Percentiles rank a stretch among this genome's conserved stretches.
phyloP scores from a whole-genome alignment of 1,139 yeast genomes.

The Eremothecium gossypii region DNA sequence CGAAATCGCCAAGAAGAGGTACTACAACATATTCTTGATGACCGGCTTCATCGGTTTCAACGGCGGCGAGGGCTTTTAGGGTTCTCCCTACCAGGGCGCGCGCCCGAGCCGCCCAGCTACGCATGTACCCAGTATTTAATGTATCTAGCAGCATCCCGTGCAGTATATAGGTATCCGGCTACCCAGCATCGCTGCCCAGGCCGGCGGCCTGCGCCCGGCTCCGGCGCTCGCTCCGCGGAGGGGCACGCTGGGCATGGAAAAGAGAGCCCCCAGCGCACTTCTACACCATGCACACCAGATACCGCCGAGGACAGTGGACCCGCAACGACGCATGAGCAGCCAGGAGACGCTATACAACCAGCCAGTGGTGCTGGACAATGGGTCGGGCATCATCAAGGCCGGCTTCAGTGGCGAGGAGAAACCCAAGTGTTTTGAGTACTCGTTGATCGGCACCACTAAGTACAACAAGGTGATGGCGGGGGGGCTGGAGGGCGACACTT shows the following conservation, averaged over 20 bases:
- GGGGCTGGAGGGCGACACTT: slow-evolving; percentile 51
- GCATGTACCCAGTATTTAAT: too few species aligned
- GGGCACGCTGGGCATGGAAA: too few species aligned
- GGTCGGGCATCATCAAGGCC: slow-evolving; percentile 80
- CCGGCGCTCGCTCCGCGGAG: too few species aligned
- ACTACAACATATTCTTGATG: slow-evolving; percentile 51
- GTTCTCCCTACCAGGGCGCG: too few species aligned
- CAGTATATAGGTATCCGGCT: too few species aligned
- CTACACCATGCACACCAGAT: too few species aligned
- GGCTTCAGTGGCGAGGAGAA: slow-evolving; percentile 91
- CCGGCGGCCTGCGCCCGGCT: too few species aligned
- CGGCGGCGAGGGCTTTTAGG: slow-evolving; percentile 47
- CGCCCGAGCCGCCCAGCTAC: too few species aligned
- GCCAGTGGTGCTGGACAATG: slow-evolving; percentile 87
- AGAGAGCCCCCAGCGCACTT: too few species aligned
- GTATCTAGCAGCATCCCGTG: too few species aligned
- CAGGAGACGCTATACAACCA: slow-evolving; percentile 45
- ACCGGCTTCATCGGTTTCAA: slow-evolving; percentile 73
- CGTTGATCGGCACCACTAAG: slow-evolving; percentile 71
- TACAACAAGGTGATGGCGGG: slow-evolving; percentile 83
- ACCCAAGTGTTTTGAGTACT: slow-evolving; percentile 46
- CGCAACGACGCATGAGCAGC: slow-evolving; percentile 2
- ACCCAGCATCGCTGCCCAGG: too few species aligned
- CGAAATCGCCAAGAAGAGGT: slow-evolving; percentile 51
- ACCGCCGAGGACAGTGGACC: too few species aligned